These are phyloP conservation scores for Emericellopsis cladophorae DNA, from an alignment of 2,329 filamentous ascomycete species.

Conservation along the genomic window DNA sequence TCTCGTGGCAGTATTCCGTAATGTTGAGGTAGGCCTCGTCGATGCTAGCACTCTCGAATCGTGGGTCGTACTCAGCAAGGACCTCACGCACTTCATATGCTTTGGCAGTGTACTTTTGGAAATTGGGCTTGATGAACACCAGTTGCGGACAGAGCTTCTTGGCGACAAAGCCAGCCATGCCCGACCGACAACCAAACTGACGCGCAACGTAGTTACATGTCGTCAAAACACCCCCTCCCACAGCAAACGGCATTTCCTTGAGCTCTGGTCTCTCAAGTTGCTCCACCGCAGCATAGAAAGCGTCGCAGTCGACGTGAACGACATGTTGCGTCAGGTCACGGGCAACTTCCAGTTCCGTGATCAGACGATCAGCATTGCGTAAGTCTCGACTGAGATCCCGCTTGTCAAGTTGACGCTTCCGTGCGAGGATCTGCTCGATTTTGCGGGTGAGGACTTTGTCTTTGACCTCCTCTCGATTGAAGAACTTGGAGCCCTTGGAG, in stretches of 20 bases:
- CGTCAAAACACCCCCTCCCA: conserved; percentile 56
- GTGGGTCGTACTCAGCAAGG: conserved; percentile 73
- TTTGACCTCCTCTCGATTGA: conserved; percentile 75
- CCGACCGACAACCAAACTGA: conserved; percentile 80
- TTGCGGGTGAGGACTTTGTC: conserved; percentile 77
- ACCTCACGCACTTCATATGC: conserved; percentile 77
- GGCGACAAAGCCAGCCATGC: conserved; percentile 93
- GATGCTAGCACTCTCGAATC: conserved; percentile 87
- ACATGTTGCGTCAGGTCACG: conserved; percentile 76
- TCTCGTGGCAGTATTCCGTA: conserved; percentile 66
- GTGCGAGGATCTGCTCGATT: conserved; percentile 65
- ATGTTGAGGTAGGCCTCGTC: conserved; percentile 97
- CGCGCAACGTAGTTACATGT: conserved; percentile 80
- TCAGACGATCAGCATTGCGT: conserved; percentile 67
- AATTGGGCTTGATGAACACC: conserved; percentile 72
- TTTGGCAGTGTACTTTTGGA: conserved; percentile 83
- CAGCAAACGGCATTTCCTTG: conserved; percentile 77
- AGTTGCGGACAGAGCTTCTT: conserved; percentile 86
- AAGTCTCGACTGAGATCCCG: conserved; percentile 62
- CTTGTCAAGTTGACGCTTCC: conserved; percentile 63
- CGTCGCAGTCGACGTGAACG: conserved; percentile 92
- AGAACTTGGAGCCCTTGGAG: conserved; percentile 92
- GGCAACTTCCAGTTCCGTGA: conserved; percentile 63
- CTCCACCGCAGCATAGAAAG: conserved; percentile 93
- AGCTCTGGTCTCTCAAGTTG: conserved; percentile 74